Percentiles rank a stretch among this genome's conserved stretches.
phyloP scores from a whole-genome alignment of 768 basidiomycete genomes.

The Leucosporidium creatinivorum region DNA sequence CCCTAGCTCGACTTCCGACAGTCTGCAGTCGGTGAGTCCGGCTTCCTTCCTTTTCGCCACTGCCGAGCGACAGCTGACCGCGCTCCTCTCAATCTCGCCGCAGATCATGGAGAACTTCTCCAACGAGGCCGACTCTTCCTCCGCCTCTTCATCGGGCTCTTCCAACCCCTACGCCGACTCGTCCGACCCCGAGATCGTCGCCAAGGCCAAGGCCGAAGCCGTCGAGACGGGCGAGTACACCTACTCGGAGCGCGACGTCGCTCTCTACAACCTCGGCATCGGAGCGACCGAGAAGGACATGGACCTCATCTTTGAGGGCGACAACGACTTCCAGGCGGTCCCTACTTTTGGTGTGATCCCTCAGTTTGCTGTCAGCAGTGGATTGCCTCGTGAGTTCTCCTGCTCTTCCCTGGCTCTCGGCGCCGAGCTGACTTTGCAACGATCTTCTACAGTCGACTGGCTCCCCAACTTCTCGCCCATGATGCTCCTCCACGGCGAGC shows the following conservation, averaged over 20 bases:
- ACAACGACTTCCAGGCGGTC: constrained; percentile 74
- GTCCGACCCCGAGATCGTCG: constrained; percentile 75
- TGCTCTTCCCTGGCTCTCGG: neutral
- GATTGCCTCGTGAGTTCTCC: constrained; percentile 44
- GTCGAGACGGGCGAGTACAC: constrained; percentile 55
- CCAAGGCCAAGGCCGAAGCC: constrained; percentile 63
- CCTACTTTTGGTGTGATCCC: constrained; percentile 96
- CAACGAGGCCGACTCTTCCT: constrained; percentile 40
- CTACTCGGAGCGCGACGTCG: constrained; percentile 83
- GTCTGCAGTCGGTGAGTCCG: constrained; percentile 63
- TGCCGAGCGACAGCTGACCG: neutral
- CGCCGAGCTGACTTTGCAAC: neutral
- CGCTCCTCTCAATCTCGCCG: neutral
- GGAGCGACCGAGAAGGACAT: constrained; percentile 90
- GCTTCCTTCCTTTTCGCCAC: neutral
- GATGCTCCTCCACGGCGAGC: constrained; percentile 95
- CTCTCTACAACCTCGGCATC: constrained; percentile 89
- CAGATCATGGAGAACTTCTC: constrained; percentile 57
- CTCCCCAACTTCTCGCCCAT: constrained; percentile 93
- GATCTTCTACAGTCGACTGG: constrained; percentile 56
- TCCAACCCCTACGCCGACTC: constrained; percentile 48
- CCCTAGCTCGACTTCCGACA: constrained; percentile 65
- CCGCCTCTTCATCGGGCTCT: constrained; percentile 10
- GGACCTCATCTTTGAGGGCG: constrained; percentile 81
- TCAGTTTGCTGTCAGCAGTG: constrained; percentile 66